These are phyloP conservation scores for Leccinum boreale DNA, from an alignment of 768 basidiomycete genomes.

Conservation along the genomic window DNA sequence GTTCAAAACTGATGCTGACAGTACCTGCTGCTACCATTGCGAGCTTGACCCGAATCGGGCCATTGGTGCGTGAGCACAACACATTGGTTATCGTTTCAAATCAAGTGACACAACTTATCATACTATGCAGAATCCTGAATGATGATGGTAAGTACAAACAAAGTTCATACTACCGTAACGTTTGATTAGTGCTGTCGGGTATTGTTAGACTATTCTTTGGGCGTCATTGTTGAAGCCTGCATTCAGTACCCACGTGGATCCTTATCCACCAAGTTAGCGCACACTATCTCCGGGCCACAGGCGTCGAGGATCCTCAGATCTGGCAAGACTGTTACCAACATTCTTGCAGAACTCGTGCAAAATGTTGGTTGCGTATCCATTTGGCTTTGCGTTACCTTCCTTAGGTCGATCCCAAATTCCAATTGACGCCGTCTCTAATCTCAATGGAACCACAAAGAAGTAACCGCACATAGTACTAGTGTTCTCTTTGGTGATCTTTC, in stretches of 20 bases:
- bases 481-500: slow-evolving; percentile 50
- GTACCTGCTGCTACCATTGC: slow-evolving; percentile 22
- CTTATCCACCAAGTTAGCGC: slow-evolving; percentile 57
- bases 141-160: slow-evolving; percentile 39
- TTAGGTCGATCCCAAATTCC: neutral
- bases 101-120: too few relatives aligned
- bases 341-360: slow-evolving; percentile 60
- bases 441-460: slow-evolving; percentile 40
- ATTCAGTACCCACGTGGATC: slow-evolving; percentile 55
- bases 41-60: slow-evolving; percentile 44
- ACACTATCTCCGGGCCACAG: slow-evolving; percentile 51
- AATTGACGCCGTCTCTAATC: neutral
- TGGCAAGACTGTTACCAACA: slow-evolving; percentile 53
- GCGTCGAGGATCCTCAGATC: slow-evolving; percentile 42
- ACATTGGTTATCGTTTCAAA: too few relatives aligned
- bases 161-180: neutral
- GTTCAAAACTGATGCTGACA: slow-evolving; percentile 18
- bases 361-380: slow-evolving; percentile 32
- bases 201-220: slow-evolving; percentile 54
- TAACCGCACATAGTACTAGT: slow-evolving; percentile 47
- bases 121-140: slow-evolving; percentile 42
- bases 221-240: slow-evolving; percentile 55
- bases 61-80: slow-evolving; percentile 38
- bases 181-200: neutral
- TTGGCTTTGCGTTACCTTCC: neutral